Base-by-base conservation (phyloP, 2,329 filamentous ascomycete genomes). In the Pseudogymnoascus verrucosus region DNA sequence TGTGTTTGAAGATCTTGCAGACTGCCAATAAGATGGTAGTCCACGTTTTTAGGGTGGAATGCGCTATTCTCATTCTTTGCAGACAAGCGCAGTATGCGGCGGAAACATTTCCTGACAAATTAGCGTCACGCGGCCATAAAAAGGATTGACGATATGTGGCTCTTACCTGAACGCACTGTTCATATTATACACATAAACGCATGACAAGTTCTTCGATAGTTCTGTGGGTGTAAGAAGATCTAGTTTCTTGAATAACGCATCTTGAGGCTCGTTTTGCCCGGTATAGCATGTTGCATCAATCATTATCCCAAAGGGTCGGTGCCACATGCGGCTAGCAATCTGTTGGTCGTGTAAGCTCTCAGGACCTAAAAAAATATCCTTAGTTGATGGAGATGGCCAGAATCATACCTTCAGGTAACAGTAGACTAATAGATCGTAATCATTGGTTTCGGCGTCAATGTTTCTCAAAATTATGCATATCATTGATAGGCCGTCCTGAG, bases 181-280 rank as follows among this genome's bases (percentile, higher is more conserved):
- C 86, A 89, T 89, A 70, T 89, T 89, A 74, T 89, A 89, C 14
- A 89, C 79, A 67, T 89, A 89, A 42, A 88, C 79, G 39, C 85
- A 79, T 1, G 82, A 78, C 3, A 89, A 75, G 65, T 86, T 83
- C 61, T 78, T 79, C 1, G 82, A 79, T 51, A 89, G 73, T 68
- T 89, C 87, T 0, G 79, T 78, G 0, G 87, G 86, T 3, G 84
- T 85, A 2, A 89, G 78, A 10, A 82, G 75, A 69, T 89, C 85
- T 7, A 88, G 75, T 68, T 82, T 87, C 62, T 82, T 83, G 69
- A 89, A 86, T 1, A 89, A 74, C 16, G 86, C 83, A 69, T 89
- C 87, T 65, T 84, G 83, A 11, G 85, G 82, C 67, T 89, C 86
- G 63, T 83, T 85, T 65, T 85, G 81, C n/a, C 85, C 85, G 67